Base-by-base conservation (phyloP, 1,139 yeast genomes). In the Candida tetrigidarum region DNA sequence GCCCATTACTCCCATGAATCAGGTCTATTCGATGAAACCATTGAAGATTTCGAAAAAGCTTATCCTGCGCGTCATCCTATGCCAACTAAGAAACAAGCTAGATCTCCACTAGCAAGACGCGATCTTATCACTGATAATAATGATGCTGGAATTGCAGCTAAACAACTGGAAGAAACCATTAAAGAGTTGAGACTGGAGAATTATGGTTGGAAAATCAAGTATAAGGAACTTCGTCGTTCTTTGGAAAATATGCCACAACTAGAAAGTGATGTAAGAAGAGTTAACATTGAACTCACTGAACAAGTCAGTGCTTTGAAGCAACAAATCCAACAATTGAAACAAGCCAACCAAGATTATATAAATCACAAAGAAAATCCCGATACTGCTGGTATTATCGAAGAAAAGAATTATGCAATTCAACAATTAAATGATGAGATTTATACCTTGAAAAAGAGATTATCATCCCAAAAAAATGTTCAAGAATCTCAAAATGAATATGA, bases 161-260 rank as follows among this genome's bases (percentile, higher is more conserved):
- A 35, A 27, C 45, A 47, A 30, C 48, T 45, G 50, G 54, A 51
- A 36, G 47, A 44, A 27, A 39, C 42, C 4, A 48, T 51, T 11
- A 43, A 43, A 10, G 40, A 42, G 10, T 42, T 51, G 26, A 37
- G 43, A 14, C 36, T 42, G 25, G 53, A 51, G 35, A 47, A 45
- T 38, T 41, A 39, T 25, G 44, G 42, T 18, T 49, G 48, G 51
- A 46, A 45, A 22, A 40, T 50, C 3, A 50, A 50, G 27, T 50
- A 43, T 26, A 43, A 44, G 39, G 52, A 51, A 28, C 38, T 51
- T 14, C 29, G 43, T 30, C 41, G 42, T 14, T 44, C 45, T 11
- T 42, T 51, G 26, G 50, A 48, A 16, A 37, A 39, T 16, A 40
- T 49, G 37, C 49, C 52, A 9, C 32, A 20, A 9, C 20, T 33